Conservation (phyloP, 129 eudicot genomes). For the Ambrosia trifida region DNA sequence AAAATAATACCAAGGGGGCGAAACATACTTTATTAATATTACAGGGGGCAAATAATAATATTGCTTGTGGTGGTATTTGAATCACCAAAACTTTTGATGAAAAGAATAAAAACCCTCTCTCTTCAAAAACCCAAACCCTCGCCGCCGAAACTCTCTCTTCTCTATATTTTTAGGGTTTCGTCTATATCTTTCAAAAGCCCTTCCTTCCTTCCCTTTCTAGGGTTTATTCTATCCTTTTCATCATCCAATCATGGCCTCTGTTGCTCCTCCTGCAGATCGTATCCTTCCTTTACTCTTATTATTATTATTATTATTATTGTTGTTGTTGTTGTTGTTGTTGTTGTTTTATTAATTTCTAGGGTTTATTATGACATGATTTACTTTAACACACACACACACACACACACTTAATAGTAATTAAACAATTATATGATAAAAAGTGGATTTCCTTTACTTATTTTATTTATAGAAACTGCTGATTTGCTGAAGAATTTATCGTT, state of each 20-base stretch:
- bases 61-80: conserved; percentile 52
- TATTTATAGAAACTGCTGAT: conserved; percentile 63
- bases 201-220: neutral
- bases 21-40: neutral
- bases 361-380: neutral
- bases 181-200: conserved; percentile 25
- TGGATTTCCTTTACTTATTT: conserved; percentile 32
- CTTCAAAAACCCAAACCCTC: conserved; percentile 51
- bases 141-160: conserved; percentile 33
- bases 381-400: neutral
- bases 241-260: conserved; percentile 60
- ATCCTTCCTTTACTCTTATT: conserved; percentile 33
- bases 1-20: neutral
- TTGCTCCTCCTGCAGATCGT: conserved; percentile 75
- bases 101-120: conserved; percentile 40
- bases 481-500: conserved; percentile 68
- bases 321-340: neutral
- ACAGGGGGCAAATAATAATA: neutral
- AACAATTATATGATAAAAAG: neutral
- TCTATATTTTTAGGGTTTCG: conserved; percentile 28
- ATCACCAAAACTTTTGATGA: conserved; percentile 31
- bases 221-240: conserved; percentile 25
- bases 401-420: neutral
- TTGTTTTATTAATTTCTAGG: neutral
- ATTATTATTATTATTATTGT: neutral